Evolutionary conservation across 2,329 filamentous ascomycete genomes (phyloP).

Genomic region (Paracorniculantispora psalliotae): DNA sequence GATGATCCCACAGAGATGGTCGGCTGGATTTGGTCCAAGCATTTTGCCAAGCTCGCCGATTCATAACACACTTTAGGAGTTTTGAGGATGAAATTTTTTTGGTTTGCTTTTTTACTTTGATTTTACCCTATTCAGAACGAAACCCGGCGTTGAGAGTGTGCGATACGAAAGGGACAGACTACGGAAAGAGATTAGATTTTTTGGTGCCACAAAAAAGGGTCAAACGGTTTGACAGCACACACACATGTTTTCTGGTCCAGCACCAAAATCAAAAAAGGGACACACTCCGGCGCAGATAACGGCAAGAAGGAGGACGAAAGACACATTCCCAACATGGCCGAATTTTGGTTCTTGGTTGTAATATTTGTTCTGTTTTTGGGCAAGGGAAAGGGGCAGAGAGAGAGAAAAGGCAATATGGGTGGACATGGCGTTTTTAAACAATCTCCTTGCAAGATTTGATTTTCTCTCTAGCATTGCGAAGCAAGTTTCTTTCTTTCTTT

Average conservation of each 20-base stretch:
- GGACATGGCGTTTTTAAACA: constrained; percentile 12
- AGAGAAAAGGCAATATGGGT: neutral
- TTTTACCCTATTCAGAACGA: neutral
- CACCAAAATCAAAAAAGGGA: constrained; percentile 4
- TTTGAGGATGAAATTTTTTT: neutral
- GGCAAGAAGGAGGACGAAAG: neutral
- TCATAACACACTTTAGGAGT: constrained; percentile 25
- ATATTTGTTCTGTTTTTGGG: neutral
- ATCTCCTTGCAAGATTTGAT: constrained; percentile 6
- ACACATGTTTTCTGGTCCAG: neutral
- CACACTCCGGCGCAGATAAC: neutral
- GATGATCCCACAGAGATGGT: constrained; percentile 75
- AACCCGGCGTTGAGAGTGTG: constrained; percentile 5
- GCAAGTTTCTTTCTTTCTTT: neutral
- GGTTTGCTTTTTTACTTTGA: neutral
- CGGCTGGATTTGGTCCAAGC: constrained; percentile 99
- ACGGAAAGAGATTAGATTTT: neutral
- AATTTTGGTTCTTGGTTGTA: neutral
- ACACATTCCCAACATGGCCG: neutral
- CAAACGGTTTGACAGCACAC: constrained; percentile 7
- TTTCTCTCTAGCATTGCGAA: constrained; percentile 10
- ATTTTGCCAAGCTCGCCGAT: constrained; percentile 71
- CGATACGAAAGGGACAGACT: neutral
- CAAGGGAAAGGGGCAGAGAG: constrained; percentile 3
- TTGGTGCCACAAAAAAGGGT: neutral